Conservation (phyloP, 306 rosid species). For the Notholithocarpus densiflorus region DNA sequence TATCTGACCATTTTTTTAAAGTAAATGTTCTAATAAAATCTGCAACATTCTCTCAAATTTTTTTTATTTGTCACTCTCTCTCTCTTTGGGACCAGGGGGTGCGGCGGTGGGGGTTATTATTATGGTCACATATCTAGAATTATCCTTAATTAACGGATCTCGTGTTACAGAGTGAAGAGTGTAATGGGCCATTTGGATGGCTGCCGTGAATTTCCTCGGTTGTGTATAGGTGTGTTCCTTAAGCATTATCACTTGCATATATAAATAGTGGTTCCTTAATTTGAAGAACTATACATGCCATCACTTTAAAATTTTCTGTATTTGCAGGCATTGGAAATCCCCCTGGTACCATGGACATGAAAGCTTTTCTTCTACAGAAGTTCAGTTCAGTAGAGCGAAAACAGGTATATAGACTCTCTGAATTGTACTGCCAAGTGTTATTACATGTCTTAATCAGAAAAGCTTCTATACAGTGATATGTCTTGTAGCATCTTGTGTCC, state of each 20-base stretch:
- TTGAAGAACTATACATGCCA: neutral
- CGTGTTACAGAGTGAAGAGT: conserved; percentile 66
- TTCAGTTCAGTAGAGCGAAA: conserved; percentile 69
- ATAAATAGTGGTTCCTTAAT: neutral
- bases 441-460: conserved; percentile 1
- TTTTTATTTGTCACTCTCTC: neutral
- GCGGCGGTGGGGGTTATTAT: neutral
- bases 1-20: neutral
- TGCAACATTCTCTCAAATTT: neutral
- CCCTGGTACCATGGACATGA: conserved; percentile 81
- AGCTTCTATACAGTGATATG: neutral
- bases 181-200: conserved; percentile 85
- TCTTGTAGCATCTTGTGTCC: neutral
- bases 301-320: neutral
- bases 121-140: neutral
- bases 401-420: conserved; percentile 42
- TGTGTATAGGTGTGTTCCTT: conserved; percentile 67
- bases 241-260: conserved; percentile 1
- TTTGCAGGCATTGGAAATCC: conserved; percentile 83
- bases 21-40: neutral
- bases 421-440: neutral
- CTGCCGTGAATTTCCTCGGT: conserved; percentile 73
- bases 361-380: conserved; percentile 78
- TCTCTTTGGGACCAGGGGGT: neutral
- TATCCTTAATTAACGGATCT: conserved; percentile 20